A percentile compares a stretch with the other conserved stretches of the same genome.
phyloP scores from a whole-genome alignment of 495 filamentous ascomycete species.

The Aspergillus avenaceus region DNA sequence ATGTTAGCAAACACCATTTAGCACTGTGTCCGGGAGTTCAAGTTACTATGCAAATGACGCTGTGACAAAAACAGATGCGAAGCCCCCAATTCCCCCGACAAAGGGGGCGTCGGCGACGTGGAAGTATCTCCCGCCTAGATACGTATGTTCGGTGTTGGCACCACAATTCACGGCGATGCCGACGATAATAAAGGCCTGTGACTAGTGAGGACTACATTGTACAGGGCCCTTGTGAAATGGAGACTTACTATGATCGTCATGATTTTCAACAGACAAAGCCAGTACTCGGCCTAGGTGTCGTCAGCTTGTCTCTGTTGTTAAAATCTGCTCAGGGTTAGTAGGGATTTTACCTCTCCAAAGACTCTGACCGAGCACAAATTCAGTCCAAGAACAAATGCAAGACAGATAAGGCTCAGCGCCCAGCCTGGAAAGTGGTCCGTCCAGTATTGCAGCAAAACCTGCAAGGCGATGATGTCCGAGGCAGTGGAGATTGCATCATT shows the following conservation, averaged over 20 bases:
- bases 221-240: neutral
- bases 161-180: constrained; percentile 50
- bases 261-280: constrained; percentile 53
- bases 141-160: constrained; percentile 39
- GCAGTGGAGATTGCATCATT: constrained; percentile 56
- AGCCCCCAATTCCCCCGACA: constrained; percentile 49
- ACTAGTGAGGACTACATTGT: too few species aligned
- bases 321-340: too few species aligned
- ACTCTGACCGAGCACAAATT: constrained; percentile 49
- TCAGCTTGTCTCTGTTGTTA: neutral
- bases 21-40: too few species aligned
- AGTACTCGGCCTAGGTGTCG: constrained; percentile 44
- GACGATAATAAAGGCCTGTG: constrained; percentile 52
- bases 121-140: constrained; percentile 45
- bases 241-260: constrained; percentile 49
- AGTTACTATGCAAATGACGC: constrained; percentile 48
- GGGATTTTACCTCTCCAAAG: constrained; percentile 47
- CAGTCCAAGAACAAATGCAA: constrained; percentile 43
- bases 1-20: too few species aligned
- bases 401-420: constrained; percentile 50
- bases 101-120: constrained; percentile 47
- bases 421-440: constrained; percentile 48
- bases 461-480: constrained; percentile 50
- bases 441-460: constrained; percentile 51
- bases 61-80: constrained; percentile 52